Conservation (phyloP, 805 yeast genomes). For the Tetrapisispora iriomotensis region DNA sequence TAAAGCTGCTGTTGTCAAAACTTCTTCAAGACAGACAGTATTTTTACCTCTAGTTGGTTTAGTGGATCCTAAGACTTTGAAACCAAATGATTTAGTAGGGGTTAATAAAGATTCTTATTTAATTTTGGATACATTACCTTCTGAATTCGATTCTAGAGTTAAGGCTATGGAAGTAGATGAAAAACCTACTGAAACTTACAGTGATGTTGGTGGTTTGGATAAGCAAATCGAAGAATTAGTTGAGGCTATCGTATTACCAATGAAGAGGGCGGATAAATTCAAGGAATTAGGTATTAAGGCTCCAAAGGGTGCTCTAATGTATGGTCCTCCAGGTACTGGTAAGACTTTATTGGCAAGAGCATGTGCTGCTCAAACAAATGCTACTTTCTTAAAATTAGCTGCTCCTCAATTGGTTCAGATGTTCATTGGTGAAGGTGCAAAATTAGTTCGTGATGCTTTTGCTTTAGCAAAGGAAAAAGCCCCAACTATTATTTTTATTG, state of each 20-base stretch:
- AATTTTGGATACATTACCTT: slow-evolving; percentile 87
- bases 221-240: slow-evolving; percentile 97
- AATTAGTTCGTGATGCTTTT: slow-evolving; percentile 93
- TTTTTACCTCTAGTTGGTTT: slow-evolving; percentile 92
- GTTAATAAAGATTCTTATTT: slow-evolving; percentile 95
- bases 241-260: slow-evolving; percentile 96
- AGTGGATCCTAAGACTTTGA: slow-evolving; percentile 82
- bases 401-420: slow-evolving; percentile 98
- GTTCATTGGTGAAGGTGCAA: slow-evolving; percentile 98
- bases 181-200: slow-evolving; percentile 93
- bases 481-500: slow-evolving; percentile 95
- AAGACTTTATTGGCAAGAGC: slow-evolving; percentile 95
- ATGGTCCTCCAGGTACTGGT: slow-evolving; percentile 99
- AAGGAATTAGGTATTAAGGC: slow-evolving; percentile 90
- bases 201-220: slow-evolving; percentile 96
- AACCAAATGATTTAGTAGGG: slow-evolving; percentile 97
- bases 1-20: slow-evolving; percentile 95
- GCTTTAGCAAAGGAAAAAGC: slow-evolving; percentile 97
- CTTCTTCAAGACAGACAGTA: slow-evolving; percentile 95
- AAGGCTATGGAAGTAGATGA: slow-evolving; percentile 99
- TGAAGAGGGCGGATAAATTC: slow-evolving; percentile 97
- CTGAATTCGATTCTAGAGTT: slow-evolving; percentile 94
- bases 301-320: slow-evolving; percentile 96
- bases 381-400: slow-evolving; percentile 90
- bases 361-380: slow-evolving; percentile 97